Evolutionary conservation across 306 rosid species (phyloP).

Genomic region (Acacia acuminata): DNA sequence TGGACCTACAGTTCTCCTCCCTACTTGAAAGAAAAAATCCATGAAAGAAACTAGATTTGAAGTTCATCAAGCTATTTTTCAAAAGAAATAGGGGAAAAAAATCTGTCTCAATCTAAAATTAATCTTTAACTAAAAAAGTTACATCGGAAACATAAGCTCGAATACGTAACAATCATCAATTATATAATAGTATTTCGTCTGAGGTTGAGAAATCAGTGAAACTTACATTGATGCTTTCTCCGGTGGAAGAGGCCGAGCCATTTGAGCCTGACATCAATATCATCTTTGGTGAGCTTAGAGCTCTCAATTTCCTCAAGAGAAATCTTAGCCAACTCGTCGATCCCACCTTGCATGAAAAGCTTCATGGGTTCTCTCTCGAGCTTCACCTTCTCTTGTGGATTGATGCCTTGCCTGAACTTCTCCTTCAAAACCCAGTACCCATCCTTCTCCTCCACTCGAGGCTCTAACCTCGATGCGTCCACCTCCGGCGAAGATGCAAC

Average conservation of each 20-base stretch:
- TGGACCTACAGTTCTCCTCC: too few species aligned
- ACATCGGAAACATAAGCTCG: neutral
- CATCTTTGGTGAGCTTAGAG: slow-evolving; percentile 65
- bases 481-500: slow-evolving; percentile 22
- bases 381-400: slow-evolving; percentile 81
- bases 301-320: slow-evolving; percentile 76
- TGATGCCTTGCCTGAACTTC: slow-evolving; percentile 68
- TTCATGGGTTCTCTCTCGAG: slow-evolving; percentile 82
- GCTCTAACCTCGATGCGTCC: slow-evolving; percentile 59
- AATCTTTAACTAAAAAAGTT: neutral
- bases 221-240: slow-evolving; percentile 90
- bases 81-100: neutral
- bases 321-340: slow-evolving; percentile 65
- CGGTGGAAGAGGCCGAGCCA: slow-evolving; percentile 97
- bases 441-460: slow-evolving; percentile 74
- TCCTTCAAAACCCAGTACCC: slow-evolving; percentile 86
- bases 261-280: slow-evolving; percentile 92
- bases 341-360: slow-evolving; percentile 77
- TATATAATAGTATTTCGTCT: neutral
- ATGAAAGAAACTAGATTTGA: neutral
- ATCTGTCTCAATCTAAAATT: neutral
- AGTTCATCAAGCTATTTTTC: neutral
- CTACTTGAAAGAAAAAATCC: neutral
- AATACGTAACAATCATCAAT: neutral
- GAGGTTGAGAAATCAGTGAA: neutral